Evolutionary conservation across 805 yeast species (phyloP), one percentile per base, ranked within the genome.

Genomic region (Candida tammaniensis): DNA sequence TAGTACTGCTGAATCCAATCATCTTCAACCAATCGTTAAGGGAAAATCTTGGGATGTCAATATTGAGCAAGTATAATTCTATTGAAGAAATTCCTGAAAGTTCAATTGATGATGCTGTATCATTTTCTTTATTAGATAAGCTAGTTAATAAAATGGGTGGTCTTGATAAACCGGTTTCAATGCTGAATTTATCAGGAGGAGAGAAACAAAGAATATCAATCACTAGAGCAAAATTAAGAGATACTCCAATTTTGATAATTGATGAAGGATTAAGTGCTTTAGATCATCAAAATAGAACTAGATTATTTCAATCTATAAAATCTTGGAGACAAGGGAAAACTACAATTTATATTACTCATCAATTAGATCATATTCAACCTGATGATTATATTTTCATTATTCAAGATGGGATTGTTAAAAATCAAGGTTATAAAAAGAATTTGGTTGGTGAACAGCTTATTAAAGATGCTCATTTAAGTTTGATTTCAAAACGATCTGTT

Each of bases 241-340:
- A 93, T 49, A 58, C 94, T 0, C 86, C 89, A 0, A 71, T 93
- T 4, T 59, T 91, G 39, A 72, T 93, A 2, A 61, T 89, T 17
- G 99, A 93, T 60, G 99, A 93, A 54, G 75, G 93, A 4, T 62
- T 86, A 2, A 81, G 93, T 31, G 96, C 96, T 0, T 59, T 93
- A 36, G 97, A 93, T 53, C 52, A 59, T 2, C 48, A 46, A 0
- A 70, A 71, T 27, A 68, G 80, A 40, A 57, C 59, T 0, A 36
- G 51, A 3, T 54, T 87, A 4, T 55, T 82, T 49, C 52, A 59
- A 2, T 68, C 69, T 0, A 66, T 93, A 9, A 71, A 75, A 35
- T 35, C 43, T 3, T 79, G 84, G 81, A 70, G 98, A 46, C 38
- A 41, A 6, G 79, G 75, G 2, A 81, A 74, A 43, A 84, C 96